A percentile compares a stretch with the other conserved stretches of the same genome.
phyloP scores from a whole-genome alignment of 1,284 basidiomycete genomes.

The Papiliotrema fonsecae region DNA sequence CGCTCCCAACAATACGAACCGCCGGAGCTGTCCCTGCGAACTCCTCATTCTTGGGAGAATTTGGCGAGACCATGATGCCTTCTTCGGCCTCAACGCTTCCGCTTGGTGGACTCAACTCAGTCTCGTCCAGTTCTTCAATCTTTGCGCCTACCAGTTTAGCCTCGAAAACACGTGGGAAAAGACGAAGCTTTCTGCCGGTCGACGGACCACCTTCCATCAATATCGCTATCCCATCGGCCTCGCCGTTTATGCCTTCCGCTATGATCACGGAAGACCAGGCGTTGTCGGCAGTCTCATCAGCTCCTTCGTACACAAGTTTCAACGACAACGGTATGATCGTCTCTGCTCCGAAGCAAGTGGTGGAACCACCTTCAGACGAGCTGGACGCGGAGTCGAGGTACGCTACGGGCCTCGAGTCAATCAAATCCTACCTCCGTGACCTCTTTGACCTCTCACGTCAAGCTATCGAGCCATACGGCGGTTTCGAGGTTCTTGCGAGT shows the following conservation, averaged over 20 bases:
- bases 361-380: slow-evolving; percentile 20
- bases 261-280: slow-evolving; percentile 12
- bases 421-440: slow-evolving; percentile 92
- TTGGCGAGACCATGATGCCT: slow-evolving; percentile 14
- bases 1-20: slow-evolving; percentile 22
- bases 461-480: slow-evolving; percentile 37
- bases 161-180: slow-evolving; percentile 49
- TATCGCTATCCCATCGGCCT: slow-evolving; percentile 56
- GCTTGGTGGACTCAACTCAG: slow-evolving; percentile 9
- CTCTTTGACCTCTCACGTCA: slow-evolving; percentile 72
- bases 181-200: slow-evolving; percentile 79
- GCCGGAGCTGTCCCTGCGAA: not conserved
- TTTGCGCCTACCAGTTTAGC: slow-evolving; percentile 7
- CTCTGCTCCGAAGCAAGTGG: slow-evolving; percentile 24
- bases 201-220: slow-evolving; percentile 53
- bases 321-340: slow-evolving; percentile 12
- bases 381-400: slow-evolving; percentile 29
- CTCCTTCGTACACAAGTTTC: slow-evolving; percentile 6
- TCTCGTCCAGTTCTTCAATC: slow-evolving; percentile 1
- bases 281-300: not conserved
- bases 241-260: slow-evolving; percentile 55
- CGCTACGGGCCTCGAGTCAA: slow-evolving; percentile 63
- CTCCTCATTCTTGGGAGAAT: slow-evolving; percentile 16
- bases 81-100: slow-evolving; percentile 11
- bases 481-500: slow-evolving; percentile 35